A percentile compares a stretch with the other conserved stretches of the same genome.
Conservation (phyloP, 2,329 filamentous ascomycete species). For the Apiospora marii region DNA sequence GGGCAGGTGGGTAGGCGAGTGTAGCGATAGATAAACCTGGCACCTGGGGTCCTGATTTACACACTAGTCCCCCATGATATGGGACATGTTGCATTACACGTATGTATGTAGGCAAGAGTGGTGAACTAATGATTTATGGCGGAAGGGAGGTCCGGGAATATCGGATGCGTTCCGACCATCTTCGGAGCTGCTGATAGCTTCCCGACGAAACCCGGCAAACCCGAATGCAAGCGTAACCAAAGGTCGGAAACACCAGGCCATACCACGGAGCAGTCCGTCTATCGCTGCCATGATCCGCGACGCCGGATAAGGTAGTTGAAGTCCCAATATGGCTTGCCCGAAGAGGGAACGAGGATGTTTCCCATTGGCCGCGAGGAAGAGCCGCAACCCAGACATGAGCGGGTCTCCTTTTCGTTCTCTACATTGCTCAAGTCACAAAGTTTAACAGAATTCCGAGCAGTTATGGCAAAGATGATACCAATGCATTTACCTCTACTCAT, state of each 20-base stretch:
- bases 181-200: neutral
- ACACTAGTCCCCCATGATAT: neutral
- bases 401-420: neutral
- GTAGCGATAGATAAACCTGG: constrained; percentile 3
- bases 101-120: neutral
- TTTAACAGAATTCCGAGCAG: neutral
- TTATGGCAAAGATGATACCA: neutral
- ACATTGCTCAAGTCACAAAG: neutral
- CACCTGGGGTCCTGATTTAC: neutral
- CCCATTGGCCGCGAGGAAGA: neutral
- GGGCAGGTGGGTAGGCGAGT: neutral
- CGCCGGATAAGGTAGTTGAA: too few species aligned
- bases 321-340: neutral
- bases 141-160: too few species aligned
- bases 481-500: neutral
- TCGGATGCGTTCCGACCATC: neutral
- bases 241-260: neutral
- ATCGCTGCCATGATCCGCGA: neutral
- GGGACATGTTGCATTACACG: neutral
- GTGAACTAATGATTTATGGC: neutral
- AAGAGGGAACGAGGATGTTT: neutral
- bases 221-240: neutral
- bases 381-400: neutral
- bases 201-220: constrained; percentile 11
- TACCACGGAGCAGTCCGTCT: neutral